Conservation (phyloP, 225 moss, liverwort and hornwort genomes). For the Ulota crispa region DNA sequence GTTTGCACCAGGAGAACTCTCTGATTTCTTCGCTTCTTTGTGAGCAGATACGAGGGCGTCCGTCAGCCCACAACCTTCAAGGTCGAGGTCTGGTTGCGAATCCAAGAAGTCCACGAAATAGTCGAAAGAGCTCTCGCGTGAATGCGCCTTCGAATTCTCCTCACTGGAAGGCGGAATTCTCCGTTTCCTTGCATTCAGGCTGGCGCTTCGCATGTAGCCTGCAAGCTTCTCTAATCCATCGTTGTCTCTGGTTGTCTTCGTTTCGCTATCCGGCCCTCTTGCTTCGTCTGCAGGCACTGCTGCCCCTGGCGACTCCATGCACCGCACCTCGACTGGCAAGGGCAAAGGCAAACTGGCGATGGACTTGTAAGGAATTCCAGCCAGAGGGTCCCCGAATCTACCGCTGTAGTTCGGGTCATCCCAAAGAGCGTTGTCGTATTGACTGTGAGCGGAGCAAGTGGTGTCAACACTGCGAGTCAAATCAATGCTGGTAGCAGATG, state of each 20-base stretch:
- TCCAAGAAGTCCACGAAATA: slow-evolving; percentile 56
- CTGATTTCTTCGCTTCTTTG: slow-evolving; percentile 42
- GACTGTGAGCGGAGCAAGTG: slow-evolving; percentile 47
- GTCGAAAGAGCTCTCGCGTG: slow-evolving; percentile 51
- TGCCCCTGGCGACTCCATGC: slow-evolving; percentile 35
- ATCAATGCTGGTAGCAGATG: slow-evolving; percentile 57
- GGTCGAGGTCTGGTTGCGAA: slow-evolving; percentile 52
- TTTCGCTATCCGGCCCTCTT: slow-evolving; percentile 12
- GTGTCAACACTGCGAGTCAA: slow-evolving; percentile 54
- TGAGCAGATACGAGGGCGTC: slow-evolving; percentile 56
- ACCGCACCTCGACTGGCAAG: slow-evolving; percentile 39
- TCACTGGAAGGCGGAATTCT: slow-evolving; percentile 29
- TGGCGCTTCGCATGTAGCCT: slow-evolving; percentile 41
- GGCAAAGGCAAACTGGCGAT: slow-evolving; percentile 40
- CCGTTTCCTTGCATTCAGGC: slow-evolving; percentile 36
- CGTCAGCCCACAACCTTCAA: slow-evolving; percentile 43
- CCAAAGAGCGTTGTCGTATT: slow-evolving; percentile 55
- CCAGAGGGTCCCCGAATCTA: slow-evolving; percentile 30
- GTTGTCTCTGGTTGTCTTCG: slow-evolving; percentile 19
- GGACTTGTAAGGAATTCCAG: slow-evolving; percentile 35
- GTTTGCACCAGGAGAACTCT: slow-evolving; percentile 27
- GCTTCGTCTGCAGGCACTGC: slow-evolving; percentile 1
- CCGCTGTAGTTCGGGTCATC: slow-evolving; percentile 50
- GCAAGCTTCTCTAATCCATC: slow-evolving; percentile 40
- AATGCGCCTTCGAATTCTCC: slow-evolving; percentile 37